A percentile compares a stretch with the other conserved stretches of the same genome.
phyloP scores from a whole-genome alignment of 495 filamentous ascomycete genomes.

The Astrothelium macrocarpum region DNA sequence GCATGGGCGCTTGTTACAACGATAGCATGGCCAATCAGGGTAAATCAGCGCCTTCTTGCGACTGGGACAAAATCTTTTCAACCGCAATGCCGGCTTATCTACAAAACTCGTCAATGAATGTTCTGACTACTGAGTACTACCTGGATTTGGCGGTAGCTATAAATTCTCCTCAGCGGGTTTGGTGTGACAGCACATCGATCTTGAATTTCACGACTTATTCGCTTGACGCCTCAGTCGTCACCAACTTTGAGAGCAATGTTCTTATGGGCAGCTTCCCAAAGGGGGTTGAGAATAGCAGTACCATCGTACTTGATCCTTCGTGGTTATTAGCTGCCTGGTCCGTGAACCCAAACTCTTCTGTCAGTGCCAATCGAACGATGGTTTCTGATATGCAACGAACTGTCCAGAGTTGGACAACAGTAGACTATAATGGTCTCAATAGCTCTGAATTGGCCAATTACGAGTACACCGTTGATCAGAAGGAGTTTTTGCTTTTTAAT shows the following conservation, averaged over 20 bases:
- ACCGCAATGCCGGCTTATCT: conserved; percentile 7
- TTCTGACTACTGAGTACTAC: not conserved
- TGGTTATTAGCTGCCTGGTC: conserved; percentile 26
- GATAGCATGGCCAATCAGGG: conserved; percentile 3
- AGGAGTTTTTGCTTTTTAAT: too few relatives aligned
- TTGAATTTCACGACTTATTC: conserved; percentile 18
- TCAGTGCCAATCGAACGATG: conserved; percentile 12
- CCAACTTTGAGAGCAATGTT: conserved; percentile 16
- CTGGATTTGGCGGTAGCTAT: not conserved
- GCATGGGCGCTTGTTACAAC: conserved; percentile 10
- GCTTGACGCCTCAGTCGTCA: conserved; percentile 14
- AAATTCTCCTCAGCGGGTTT: not conserved
- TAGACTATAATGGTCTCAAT: not conserved
- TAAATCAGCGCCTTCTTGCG: conserved; percentile 12
- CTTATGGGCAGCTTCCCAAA: conserved; percentile 6
- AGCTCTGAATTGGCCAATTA: not conserved
- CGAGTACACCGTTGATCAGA: not conserved
- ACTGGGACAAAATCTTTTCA: conserved; percentile 23
- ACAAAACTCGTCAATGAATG: conserved; percentile 7
- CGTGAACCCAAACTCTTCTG: conserved; percentile 11
- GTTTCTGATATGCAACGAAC: conserved; percentile 5
- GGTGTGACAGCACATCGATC: conserved; percentile 1
- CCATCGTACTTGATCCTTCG: conserved; percentile 12
- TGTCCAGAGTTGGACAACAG: not conserved
- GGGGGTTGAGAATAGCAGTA: not conserved